These are phyloP conservation scores for Fusarium nodosum DNA, from an alignment of 2,329 filamentous ascomycete genomes.

Conservation along the genomic window DNA sequence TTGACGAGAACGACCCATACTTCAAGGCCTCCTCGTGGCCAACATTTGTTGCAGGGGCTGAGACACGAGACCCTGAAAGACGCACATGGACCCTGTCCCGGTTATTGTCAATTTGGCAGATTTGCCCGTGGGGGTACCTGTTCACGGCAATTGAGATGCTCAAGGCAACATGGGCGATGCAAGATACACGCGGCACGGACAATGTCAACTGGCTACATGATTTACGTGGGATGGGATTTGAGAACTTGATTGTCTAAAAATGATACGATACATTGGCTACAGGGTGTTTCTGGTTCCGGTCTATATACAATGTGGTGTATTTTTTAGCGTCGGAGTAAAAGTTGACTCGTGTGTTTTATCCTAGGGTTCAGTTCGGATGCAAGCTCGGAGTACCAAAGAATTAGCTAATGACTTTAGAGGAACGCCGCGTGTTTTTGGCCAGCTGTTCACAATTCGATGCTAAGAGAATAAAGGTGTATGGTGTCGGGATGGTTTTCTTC, in stretches of 20 bases:
- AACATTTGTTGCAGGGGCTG: constrained; percentile 69
- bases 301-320: constrained; percentile 27
- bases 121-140: constrained; percentile 65
- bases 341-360: constrained; percentile 29
- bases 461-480: constrained; percentile 34
- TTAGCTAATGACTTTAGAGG: constrained; percentile 31
- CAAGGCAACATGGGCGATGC: constrained; percentile 61
- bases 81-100: constrained; percentile 66
- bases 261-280: constrained; percentile 21
- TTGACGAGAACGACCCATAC: constrained; percentile 63
- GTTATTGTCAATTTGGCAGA: constrained; percentile 60
- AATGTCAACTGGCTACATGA: constrained; percentile 59
- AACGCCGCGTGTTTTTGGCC: constrained; percentile 27
- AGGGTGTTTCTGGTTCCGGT: constrained; percentile 23
- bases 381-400: constrained; percentile 25
- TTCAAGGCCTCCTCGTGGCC: constrained; percentile 74
- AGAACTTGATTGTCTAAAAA: constrained; percentile 61
- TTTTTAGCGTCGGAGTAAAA: constrained; percentile 34
- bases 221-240: constrained; percentile 60
- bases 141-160: constrained; percentile 65
- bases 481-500: constrained; percentile 17
- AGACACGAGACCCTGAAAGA: constrained; percentile 62
- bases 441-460: constrained; percentile 31
- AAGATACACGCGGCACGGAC: constrained; percentile 52
- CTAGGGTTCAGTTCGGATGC: constrained; percentile 26